Conservation (phyloP, 2,329 filamentous ascomycete genomes). For the Microcyclospora pomicola region DNA sequence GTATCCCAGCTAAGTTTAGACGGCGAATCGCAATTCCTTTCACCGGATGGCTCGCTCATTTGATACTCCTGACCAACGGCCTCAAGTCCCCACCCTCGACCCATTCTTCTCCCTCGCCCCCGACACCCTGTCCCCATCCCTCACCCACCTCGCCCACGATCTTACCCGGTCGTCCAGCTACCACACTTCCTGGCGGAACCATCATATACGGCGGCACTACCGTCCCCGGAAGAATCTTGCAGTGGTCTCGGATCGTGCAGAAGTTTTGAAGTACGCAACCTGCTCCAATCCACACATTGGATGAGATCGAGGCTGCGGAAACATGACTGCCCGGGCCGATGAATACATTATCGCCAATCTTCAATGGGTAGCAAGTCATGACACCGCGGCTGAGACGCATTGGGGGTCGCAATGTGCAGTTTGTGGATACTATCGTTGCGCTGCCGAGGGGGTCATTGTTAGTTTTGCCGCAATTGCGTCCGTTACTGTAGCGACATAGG, state of each 20-base stretch:
- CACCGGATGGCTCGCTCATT: slow-evolving; percentile 11
- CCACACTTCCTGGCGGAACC: slow-evolving; percentile 79
- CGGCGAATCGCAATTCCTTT: neutral
- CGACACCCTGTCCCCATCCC: slow-evolving; percentile 38
- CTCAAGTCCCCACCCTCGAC: slow-evolving; percentile 38
- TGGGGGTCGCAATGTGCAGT: slow-evolving; percentile 68
- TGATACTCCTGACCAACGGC: slow-evolving; percentile 34
- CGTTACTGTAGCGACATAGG: neutral
- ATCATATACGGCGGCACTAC: slow-evolving; percentile 82
- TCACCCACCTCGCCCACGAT: slow-evolving; percentile 72
- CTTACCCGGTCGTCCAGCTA: slow-evolving; percentile 68
- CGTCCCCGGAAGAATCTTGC: slow-evolving; percentile 70
- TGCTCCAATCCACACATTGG: slow-evolving; percentile 72
- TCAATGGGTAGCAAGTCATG: slow-evolving; percentile 72
- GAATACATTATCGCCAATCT: slow-evolving; percentile 90
- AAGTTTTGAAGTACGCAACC: slow-evolving; percentile 71
- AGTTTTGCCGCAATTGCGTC: neutral
- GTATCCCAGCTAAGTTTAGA: too few species aligned
- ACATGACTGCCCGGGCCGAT: slow-evolving; percentile 56
- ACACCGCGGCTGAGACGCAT: slow-evolving; percentile 65
- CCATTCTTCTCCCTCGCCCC: slow-evolving; percentile 31
- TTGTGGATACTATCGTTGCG: slow-evolving; percentile 76
- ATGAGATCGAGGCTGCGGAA: slow-evolving; percentile 70
- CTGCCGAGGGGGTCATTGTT: slow-evolving; percentile 27
- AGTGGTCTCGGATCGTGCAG: slow-evolving; percentile 85